A percentile compares a stretch with the other conserved stretches of the same genome.
Conservation (phyloP, 1,139 yeast species). For the Yamadazyma sp. region DNA sequence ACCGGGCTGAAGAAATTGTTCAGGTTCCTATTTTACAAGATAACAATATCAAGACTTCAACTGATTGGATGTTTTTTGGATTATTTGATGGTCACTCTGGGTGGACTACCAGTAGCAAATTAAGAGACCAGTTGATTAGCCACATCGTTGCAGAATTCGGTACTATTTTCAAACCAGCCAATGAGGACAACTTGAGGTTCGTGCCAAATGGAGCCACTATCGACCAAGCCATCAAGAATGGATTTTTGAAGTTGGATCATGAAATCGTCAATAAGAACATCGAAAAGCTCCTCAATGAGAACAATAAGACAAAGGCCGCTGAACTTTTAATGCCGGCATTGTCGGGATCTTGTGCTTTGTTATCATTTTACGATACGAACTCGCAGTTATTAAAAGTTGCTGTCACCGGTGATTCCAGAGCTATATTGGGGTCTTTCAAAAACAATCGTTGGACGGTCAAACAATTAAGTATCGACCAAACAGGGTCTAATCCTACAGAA, state of each 20-base stretch:
- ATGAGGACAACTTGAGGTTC: constrained; percentile 48
- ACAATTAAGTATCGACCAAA: constrained; percentile 87
- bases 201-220: constrained; percentile 67
- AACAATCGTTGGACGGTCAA: constrained; percentile 83
- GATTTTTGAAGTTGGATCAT: constrained; percentile 80
- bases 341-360: constrained; percentile 90
- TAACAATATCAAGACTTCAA: constrained; percentile 51
- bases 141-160: constrained; percentile 79
- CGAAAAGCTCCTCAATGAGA: constrained; percentile 63
- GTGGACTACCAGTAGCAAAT: constrained; percentile 84
- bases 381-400: constrained; percentile 80
- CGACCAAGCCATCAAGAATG: constrained; percentile 78
- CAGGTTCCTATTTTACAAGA: constrained; percentile 71
- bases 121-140: constrained; percentile 75
- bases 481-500: constrained; percentile 89
- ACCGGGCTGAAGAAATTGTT: constrained; percentile 81
- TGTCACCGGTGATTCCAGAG: constrained; percentile 95
- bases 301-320: constrained; percentile 61
- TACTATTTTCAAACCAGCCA: constrained; percentile 58
- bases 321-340: constrained; percentile 87
- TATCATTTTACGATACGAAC: constrained; percentile 82
- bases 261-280: constrained; percentile 81
- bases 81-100: constrained; percentile 98
- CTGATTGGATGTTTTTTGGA: constrained; percentile 96
- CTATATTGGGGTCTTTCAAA: constrained; percentile 74